Evolutionary conservation across 2,329 filamentous ascomycete species (phyloP).

Genomic region (Neoarthrinium moseri): DNA sequence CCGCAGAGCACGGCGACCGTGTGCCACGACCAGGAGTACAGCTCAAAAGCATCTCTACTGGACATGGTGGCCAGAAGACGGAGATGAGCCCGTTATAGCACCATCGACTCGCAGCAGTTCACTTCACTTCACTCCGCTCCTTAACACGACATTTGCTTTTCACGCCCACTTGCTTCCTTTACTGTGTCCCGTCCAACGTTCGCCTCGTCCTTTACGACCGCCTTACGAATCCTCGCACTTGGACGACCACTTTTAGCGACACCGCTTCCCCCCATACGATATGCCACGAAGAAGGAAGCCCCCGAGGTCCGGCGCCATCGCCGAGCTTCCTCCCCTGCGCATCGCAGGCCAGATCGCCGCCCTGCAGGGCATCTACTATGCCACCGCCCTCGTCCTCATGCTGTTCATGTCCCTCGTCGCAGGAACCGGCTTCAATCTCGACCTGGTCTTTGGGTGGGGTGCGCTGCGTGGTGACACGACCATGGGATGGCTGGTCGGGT

Average conservation of each 20-base stretch:
- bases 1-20: too few species aligned
- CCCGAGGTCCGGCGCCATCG: slow-evolving; percentile 57
- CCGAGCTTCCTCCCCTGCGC: slow-evolving; percentile 59
- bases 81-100: slow-evolving; percentile 8
- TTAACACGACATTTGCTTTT: not conserved
- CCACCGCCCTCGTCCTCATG: slow-evolving; percentile 48
- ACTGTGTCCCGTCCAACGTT: too few species aligned
- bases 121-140: slow-evolving; percentile 11
- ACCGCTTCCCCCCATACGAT: not conserved
- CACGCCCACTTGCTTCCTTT: too few species aligned
- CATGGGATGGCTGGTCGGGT: slow-evolving; percentile 58
- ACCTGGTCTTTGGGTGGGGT: slow-evolving; percentile 58
- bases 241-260: not conserved
- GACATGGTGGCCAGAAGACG: too few species aligned
- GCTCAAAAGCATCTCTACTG: too few species aligned
- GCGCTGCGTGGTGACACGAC: slow-evolving; percentile 61
- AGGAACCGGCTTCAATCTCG: slow-evolving; percentile 51
- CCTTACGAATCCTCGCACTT: not conserved
- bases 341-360: slow-evolving; percentile 59
- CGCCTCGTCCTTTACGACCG: not conserved
- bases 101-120: not conserved
- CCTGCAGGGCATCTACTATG: slow-evolving; percentile 57
- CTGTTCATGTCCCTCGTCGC: slow-evolving; percentile 59
- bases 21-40: too few species aligned
- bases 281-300: slow-evolving; percentile 57